A percentile compares a stretch with the other conserved stretches of the same genome.
Conservation (phyloP, 805 yeast genomes). For the Saturnispora serradocipensis region DNA sequence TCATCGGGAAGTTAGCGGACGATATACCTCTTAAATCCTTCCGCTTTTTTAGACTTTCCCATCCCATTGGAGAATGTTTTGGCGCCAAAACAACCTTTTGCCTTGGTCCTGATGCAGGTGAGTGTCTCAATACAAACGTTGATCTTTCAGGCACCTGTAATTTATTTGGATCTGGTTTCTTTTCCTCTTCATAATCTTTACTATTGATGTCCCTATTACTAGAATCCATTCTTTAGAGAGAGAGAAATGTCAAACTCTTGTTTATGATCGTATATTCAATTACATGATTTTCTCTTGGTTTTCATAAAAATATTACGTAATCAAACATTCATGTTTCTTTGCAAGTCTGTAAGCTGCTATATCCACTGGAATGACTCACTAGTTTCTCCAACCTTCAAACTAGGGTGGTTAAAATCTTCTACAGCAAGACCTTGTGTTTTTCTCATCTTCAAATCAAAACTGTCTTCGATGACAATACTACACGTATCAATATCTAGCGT, state of each 20-base stretch:
- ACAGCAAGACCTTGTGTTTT: constrained; percentile 10
- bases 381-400: not conserved
- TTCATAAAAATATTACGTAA: not conserved
- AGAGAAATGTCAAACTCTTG: not conserved
- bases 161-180: not conserved
- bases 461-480: constrained; percentile 20
- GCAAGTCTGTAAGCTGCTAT: not conserved
- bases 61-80: constrained; percentile 79
- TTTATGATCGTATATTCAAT: not conserved
- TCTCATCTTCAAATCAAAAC: constrained; percentile 12
- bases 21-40: constrained; percentile 46
- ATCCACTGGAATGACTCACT: constrained; percentile 2
- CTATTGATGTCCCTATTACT: not conserved
- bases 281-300: not conserved
- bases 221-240: not conserved
- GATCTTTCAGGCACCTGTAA: constrained; percentile 4
- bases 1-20: constrained; percentile 41
- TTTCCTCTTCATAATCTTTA: not conserved
- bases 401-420: constrained; percentile 25
- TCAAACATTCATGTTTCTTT: not conserved
- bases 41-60: constrained; percentile 56
- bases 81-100: constrained; percentile 59
- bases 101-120: constrained; percentile 22
- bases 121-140: constrained; percentile 14
- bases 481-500: constrained; percentile 10